Evolutionary conservation across 1,139 yeast species (phyloP).

Genomic region (Pichia sp.): DNA sequence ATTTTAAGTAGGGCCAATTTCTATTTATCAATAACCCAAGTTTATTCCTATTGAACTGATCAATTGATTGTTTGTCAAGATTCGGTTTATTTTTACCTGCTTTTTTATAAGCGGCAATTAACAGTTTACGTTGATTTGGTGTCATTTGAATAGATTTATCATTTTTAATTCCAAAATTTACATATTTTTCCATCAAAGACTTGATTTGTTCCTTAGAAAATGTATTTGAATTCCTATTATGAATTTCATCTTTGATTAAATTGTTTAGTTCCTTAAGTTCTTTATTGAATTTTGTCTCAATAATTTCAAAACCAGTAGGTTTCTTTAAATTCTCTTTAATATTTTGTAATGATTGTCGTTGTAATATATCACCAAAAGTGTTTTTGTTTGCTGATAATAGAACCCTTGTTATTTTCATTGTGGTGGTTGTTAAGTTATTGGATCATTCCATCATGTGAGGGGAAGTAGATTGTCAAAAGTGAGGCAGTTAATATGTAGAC

Average conservation of each 20-base stretch:
- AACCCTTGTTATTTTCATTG: background rate
- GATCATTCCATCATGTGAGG: too few species aligned
- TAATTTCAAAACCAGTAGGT: conserved; percentile 13
- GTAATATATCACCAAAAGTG: conserved; percentile 13
- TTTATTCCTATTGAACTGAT: conserved; percentile 5
- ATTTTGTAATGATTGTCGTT: background rate
- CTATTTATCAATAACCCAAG: conserved; percentile 7
- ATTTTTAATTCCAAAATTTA: background rate
- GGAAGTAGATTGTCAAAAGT: too few species aligned
- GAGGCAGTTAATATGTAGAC: too few species aligned
- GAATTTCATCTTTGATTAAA: conserved; percentile 4
- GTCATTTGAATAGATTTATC: background rate
- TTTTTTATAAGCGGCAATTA: conserved; percentile 2
- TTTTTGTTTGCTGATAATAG: background rate
- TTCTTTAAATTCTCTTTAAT: background rate
- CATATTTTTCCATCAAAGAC: conserved; percentile 6
- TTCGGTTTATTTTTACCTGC: too few species aligned
- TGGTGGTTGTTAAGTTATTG: too few species aligned
- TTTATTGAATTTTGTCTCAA: conserved; percentile 5
- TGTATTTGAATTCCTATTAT: background rate
- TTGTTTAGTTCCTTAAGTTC: conserved; percentile 8
- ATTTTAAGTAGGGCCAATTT: conserved; percentile 10
- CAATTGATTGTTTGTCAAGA: too few species aligned
- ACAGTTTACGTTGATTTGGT: conserved; percentile 1
- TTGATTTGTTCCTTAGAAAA: background rate